Percentiles rank a stretch among this genome's conserved stretches.
Conservation (phyloP, 208 protist genomes). For the Crithidia bombi region DNA sequence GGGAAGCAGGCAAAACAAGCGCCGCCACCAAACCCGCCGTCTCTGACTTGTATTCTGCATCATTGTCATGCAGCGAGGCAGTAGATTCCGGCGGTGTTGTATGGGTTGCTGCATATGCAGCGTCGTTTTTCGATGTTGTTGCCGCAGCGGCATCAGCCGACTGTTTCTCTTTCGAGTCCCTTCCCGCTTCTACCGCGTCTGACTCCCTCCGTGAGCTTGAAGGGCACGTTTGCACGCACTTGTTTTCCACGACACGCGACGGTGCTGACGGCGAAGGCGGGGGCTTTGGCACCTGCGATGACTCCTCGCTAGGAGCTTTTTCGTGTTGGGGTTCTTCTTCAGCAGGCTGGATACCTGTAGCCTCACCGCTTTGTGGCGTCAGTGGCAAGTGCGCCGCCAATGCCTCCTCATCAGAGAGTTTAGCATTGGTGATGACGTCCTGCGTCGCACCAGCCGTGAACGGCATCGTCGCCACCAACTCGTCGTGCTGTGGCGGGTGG, state of each 20-base stretch:
- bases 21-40: not conserved
- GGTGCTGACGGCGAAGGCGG: not conserved
- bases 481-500: conserved; percentile 1
- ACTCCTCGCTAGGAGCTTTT: not conserved
- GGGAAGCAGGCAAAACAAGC: not conserved
- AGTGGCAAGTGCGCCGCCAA: not conserved
- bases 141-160: not conserved
- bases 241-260: conserved; percentile 1
- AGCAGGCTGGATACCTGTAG: not conserved
- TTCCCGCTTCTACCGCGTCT: not conserved
- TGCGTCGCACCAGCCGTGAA: not conserved
- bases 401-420: not conserved
- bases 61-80: not conserved
- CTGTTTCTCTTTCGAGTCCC: not conserved
- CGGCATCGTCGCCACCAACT: not conserved
- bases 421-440: not conserved
- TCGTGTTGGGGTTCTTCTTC: too few relatives aligned
- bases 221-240: conserved; percentile 7
- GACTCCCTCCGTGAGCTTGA: not conserved
- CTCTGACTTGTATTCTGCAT: not conserved
- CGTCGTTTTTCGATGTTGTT: not conserved
- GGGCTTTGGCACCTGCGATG: not conserved
- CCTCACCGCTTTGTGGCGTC: not conserved
- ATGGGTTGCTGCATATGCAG: not conserved
- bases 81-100: not conserved